Base-by-base conservation (phyloP, 73 alveolate species). In the Stentor coeruleus region DNA sequence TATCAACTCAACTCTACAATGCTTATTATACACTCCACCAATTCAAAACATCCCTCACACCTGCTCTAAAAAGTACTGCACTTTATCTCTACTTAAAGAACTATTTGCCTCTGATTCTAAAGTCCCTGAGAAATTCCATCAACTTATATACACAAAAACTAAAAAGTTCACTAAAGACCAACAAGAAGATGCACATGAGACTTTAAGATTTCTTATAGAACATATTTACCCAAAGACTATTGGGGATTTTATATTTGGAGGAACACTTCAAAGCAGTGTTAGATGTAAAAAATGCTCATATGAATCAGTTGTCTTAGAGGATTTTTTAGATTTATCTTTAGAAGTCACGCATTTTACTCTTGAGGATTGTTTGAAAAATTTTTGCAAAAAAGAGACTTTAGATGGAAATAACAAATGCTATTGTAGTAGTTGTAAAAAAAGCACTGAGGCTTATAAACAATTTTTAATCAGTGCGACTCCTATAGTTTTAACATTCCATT, bases 381-480 rank as follows among this genome's bases (percentile, higher is more conserved):
- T 88, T 58, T 88, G 91, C 76, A 76, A 57, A 28, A 75, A 79
- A 38, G 98, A 94, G 83, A 73, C 66, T 26, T 85, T 94, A 31
- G 95, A 86, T 58, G 97, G 97, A 2, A 94, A 76, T 49, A 94
- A 94, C 84, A 89, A 86, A 86, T 94, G 92, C 85, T 60, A 76
- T 74, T 94, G 98, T 82, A 90, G 90, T 75, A 83, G 82, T 86
- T 94, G 98, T 49, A 82, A 89, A 75, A 89, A 91, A 74, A 83
- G 87, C 66, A 91, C 91, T 26, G 87, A 90, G 20, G 98, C 98
- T 0, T 86, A 82, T 58, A 94, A 94, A 87, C 85, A 93, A 85
- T 89, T 88, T 82, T 79, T 93, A 14, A 90, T 57, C 15, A 57
- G 82, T 58, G 81, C 86, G 58, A 81, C 88, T 58, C 98, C 98